These are phyloP conservation scores for Knoxia roxburghii DNA, from an alignment of 257 asterid species.

Conservation along the genomic window DNA sequence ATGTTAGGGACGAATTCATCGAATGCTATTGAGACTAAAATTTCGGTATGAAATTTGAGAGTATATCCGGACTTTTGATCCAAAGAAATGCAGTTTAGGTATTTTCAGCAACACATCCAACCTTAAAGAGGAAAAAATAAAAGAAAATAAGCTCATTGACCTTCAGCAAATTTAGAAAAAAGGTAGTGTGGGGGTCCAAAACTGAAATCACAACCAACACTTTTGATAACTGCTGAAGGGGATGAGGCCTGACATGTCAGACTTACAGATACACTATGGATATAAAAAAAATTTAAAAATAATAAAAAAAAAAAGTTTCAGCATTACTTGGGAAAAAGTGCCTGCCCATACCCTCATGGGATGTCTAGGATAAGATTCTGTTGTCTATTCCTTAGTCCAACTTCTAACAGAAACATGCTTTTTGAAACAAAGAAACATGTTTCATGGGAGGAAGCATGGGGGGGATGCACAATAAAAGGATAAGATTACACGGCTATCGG, in stretches of 20 bases:
- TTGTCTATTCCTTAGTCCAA: constrained; percentile 25
- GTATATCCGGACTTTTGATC: neutral
- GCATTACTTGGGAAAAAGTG: constrained; percentile 31
- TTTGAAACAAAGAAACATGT: constrained; percentile 32
- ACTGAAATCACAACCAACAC: constrained; percentile 15
- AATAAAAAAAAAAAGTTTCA: constrained; percentile 13
- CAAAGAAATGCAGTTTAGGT: neutral
- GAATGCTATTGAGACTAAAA: neutral
- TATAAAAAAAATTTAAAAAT: constrained; percentile 9
- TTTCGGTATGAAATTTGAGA: neutral
- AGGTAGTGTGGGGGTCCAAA: constrained; percentile 12
- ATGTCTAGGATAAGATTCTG: constrained; percentile 41
- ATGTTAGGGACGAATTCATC: neutral
- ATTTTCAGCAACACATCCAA: neutral
- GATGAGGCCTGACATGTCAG: constrained; percentile 24
- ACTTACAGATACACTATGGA: constrained; percentile 24
- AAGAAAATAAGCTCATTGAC: neutral
- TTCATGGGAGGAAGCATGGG: constrained; percentile 44
- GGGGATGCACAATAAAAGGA: constrained; percentile 10
- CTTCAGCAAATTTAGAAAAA: neutral
- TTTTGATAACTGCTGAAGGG: constrained; percentile 12
- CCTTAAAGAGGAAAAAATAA: neutral
- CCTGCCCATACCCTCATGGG: constrained; percentile 55
- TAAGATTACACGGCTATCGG: constrained; percentile 11
- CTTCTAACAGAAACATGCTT: constrained; percentile 23